Percentiles rank a stretch among this genome's conserved stretches.
Conservation (phyloP, 441 rosid genomes). For the Euphorbia celastroides region DNA sequence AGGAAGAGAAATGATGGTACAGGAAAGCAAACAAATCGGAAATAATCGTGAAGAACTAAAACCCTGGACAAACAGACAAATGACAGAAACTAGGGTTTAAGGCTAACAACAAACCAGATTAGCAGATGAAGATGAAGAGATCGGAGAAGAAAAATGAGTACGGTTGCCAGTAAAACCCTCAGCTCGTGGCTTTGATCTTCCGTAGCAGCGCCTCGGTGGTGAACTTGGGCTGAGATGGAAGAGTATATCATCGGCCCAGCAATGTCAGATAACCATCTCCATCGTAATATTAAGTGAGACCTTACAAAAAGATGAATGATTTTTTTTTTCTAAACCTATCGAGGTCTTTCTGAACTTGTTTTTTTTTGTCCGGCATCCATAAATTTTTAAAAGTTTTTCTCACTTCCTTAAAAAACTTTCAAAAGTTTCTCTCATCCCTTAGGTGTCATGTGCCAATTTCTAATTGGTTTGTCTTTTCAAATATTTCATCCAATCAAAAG, state of each 20-base stretch:
- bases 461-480: no score
- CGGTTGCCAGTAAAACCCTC: not conserved
- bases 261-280: not conserved
- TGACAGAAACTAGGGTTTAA: not conserved
- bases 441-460: no score
- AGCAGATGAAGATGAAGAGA: not conserved
- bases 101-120: not conserved
- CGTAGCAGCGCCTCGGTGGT: not conserved
- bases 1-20: not conserved
- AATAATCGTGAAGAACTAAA: not conserved
- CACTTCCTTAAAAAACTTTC: no score
- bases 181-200: not conserved
- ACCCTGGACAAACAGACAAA: not conserved
- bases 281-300: no score
- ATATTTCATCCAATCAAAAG: no score
- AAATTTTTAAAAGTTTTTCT: no score
- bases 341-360: no score
- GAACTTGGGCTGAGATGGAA: not conserved
- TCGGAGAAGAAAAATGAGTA: not conserved
- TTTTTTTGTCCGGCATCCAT: no score
- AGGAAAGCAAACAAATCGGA: not conserved
- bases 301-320: no score
- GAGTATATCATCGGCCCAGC: not conserved
- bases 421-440: no score
- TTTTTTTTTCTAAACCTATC: no score